These are phyloP conservation scores for Cryoendolithus antarcticus DNA, from an alignment of 2,329 filamentous ascomycete genomes.

Conservation along the genomic window DNA sequence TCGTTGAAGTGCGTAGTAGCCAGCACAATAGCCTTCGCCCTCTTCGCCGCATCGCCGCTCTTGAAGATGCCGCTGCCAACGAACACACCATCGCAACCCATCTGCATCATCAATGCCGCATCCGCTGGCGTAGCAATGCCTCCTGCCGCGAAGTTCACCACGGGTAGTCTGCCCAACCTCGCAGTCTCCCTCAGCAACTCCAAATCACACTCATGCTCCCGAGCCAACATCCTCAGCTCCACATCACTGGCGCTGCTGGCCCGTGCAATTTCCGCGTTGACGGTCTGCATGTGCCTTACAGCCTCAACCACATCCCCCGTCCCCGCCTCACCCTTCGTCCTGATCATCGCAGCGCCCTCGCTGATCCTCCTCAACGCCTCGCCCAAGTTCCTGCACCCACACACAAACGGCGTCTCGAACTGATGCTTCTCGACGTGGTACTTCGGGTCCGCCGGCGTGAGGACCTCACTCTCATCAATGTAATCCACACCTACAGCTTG, in stretches of 20 bases:
- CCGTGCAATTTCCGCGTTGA: constrained; percentile 67
- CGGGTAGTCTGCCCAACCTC: constrained; percentile 73
- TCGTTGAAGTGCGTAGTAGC: constrained; percentile 87
- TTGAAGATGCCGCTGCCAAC: constrained; percentile 98
- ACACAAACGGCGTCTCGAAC: constrained; percentile 84
- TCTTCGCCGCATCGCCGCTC: constrained; percentile 76
- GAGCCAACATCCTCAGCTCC: constrained; percentile 66
- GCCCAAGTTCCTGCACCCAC: constrained; percentile 85
- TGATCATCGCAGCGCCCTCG: constrained; percentile 96
- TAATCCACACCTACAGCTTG: constrained; percentile 93
- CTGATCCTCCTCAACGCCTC: constrained; percentile 83
- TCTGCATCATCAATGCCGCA: constrained; percentile 96
- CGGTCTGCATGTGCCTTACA: constrained; percentile 87
- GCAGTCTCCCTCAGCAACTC: constrained; percentile 76
- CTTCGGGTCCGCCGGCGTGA: constrained; percentile 82
- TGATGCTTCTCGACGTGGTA: constrained; percentile 83
- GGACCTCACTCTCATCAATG: constrained; percentile 95
- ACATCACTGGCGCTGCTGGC: constrained; percentile 55
- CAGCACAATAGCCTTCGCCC: constrained; percentile 87
- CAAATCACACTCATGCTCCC: constrained; percentile 68
- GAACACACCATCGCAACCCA: constrained; percentile 95
- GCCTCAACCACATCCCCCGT: constrained; percentile 96
- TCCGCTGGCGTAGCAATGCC: constrained; percentile 98
- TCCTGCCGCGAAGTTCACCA: constrained; percentile 97
- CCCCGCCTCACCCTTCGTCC: constrained; percentile 95